A percentile compares a stretch with the other conserved stretches of the same genome.
Evolutionary conservation across 2,329 filamentous ascomycete genomes (phyloP).

Genomic region (Ascochyta clinopodiicola): DNA sequence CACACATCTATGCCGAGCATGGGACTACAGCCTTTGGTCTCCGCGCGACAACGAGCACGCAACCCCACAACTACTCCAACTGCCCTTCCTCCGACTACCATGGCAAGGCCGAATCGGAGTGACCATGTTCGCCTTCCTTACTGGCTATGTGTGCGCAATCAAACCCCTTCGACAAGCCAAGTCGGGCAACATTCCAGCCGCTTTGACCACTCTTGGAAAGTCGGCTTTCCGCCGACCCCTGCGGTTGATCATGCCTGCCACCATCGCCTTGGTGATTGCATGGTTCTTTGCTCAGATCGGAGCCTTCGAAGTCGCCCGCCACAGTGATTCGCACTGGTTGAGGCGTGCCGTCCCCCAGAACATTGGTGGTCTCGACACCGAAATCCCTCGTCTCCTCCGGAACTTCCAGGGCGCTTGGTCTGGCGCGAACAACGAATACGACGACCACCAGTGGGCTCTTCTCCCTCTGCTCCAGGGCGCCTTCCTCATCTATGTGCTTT

Average conservation of each 20-base stretch:
- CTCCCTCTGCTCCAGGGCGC: conserved; percentile 58
- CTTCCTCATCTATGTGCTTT: conserved; percentile 58
- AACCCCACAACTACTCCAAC: conserved; percentile 56
- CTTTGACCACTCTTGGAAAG: conserved; percentile 58
- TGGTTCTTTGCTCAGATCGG: conserved; percentile 59
- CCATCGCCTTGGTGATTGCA: conserved; percentile 59
- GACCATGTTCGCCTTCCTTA: conserved; percentile 63
- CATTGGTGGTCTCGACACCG: conserved; percentile 53
- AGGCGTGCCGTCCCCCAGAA: conserved; percentile 57
- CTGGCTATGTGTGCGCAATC: conserved; percentile 63
- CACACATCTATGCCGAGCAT: conserved; percentile 60
- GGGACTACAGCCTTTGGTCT: conserved; percentile 60
- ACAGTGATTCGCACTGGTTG: conserved; percentile 60
- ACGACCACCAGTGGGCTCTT: conserved; percentile 64
- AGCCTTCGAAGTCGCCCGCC: conserved; percentile 56
- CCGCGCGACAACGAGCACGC: conserved; percentile 52
- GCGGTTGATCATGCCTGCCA: conserved; percentile 59
- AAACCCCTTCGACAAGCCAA: conserved; percentile 61
- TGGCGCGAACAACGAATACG: conserved; percentile 58
- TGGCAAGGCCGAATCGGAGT: conserved; percentile 63
- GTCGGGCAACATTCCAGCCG: conserved; percentile 52
- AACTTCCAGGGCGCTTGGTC: conserved; percentile 60
- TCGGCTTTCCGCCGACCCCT: conserved; percentile 62
- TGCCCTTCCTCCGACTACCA: conserved; percentile 62
- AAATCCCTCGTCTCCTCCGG: conserved; percentile 53